Percentiles rank a stretch among this genome's conserved stretches.
phyloP scores from a whole-genome alignment of 768 basidiomycete species.

The Serendipita sp. region DNA sequence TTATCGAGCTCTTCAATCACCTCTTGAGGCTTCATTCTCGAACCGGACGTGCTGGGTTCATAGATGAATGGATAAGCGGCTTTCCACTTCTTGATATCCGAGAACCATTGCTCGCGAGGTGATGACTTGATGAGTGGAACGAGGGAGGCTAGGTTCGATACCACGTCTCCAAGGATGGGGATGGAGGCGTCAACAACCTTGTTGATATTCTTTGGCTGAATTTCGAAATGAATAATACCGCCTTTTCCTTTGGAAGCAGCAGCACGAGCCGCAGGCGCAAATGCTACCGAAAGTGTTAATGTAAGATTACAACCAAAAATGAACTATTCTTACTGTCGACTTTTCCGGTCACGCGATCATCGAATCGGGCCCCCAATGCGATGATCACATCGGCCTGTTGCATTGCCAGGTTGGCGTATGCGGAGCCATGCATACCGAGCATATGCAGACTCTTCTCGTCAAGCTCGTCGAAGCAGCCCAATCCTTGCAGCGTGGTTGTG shows the following conservation, averaged over 20 bases:
- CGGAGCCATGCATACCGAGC: constrained; percentile 97
- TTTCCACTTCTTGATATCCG: constrained; percentile 75
- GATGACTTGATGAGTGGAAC: constrained; percentile 58
- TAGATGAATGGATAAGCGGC: constrained; percentile 79
- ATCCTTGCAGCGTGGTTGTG: constrained; percentile 89
- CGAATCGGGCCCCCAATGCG: constrained; percentile 89
- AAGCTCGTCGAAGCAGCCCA: constrained; percentile 89
- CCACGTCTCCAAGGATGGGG: constrained; percentile 87
- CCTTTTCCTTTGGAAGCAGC: constrained; percentile 78
- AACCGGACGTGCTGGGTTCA: constrained; percentile 41
- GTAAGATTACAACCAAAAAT: neutral
- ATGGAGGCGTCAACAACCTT: constrained; percentile 94
- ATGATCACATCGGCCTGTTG: constrained; percentile 97
- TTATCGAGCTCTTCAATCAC: constrained; percentile 83
- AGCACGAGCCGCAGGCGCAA: constrained; percentile 79
- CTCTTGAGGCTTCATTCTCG: constrained; percentile 87
- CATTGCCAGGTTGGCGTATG: constrained; percentile 96
- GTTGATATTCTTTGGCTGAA: constrained; percentile 97
- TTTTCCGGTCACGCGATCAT: constrained; percentile 94
- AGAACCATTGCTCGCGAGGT: constrained; percentile 68
- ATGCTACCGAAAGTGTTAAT: constrained; percentile 25
- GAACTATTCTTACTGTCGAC: constrained; percentile 32
- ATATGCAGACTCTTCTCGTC: constrained; percentile 81
- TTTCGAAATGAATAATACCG: constrained; percentile 99
- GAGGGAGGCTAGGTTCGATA: constrained; percentile 62